Evolutionary conservation across 2,329 filamentous ascomycete species (phyloP).

Genomic region (Paraconiothyrium brasiliense): DNA sequence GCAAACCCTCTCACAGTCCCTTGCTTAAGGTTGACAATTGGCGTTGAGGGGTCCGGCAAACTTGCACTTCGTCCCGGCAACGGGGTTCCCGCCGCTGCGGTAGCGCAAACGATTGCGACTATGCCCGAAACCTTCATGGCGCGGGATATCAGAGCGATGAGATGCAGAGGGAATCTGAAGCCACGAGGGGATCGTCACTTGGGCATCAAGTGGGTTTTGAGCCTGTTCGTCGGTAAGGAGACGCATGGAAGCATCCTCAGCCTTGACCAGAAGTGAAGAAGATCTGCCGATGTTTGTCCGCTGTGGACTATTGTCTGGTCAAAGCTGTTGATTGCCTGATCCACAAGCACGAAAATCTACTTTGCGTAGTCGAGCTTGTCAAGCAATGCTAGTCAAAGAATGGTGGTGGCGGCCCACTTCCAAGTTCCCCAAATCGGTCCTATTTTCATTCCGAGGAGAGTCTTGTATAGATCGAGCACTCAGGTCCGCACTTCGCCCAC

Average conservation of each 20-base stretch:
- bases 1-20: constrained; percentile 30
- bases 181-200: neutral
- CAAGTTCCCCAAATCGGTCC: neutral
- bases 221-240: neutral
- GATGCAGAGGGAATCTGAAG: neutral
- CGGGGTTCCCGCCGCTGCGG: constrained; percentile 18
- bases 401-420: neutral
- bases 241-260: neutral
- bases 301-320: neutral
- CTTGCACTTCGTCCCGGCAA: constrained; percentile 14
- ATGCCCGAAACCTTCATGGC: constrained; percentile 22
- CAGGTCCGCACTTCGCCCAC: neutral
- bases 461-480: neutral
- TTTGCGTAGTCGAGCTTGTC: neutral
- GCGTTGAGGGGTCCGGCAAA: constrained; percentile 18
- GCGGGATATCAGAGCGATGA: neutral
- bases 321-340: neutral
- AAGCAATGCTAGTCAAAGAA: neutral
- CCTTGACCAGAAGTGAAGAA: neutral
- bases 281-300: neutral
- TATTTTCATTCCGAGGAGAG: neutral
- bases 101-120: constrained; percentile 18
- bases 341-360: neutral
- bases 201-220: constrained; percentile 9
- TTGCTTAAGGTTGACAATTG: constrained; percentile 25